Base-by-base conservation (phyloP, 345 rosid species). In the Gossypium sturtianum region DNA sequence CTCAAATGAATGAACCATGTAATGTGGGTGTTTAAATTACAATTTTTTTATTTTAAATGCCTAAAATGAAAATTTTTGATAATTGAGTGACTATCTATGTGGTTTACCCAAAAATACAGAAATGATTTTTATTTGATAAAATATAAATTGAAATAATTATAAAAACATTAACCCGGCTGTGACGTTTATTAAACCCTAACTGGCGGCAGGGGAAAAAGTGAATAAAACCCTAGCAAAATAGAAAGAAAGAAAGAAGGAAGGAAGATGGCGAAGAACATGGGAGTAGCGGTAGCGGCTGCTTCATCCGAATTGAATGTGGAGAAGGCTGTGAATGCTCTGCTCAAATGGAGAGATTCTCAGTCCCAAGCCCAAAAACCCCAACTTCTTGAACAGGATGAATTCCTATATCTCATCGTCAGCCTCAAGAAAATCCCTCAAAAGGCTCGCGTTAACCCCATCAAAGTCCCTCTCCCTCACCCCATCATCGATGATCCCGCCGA, bases 351-450 rank as follows among this genome's bases (percentile, higher is more conserved):
- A 81, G 83, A 77, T 29, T 66, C 85, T 7, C 87, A 81, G 78
- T 79, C 84, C 16, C 72, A 81, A 7, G 43, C 78, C 43, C 84
- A 83, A 72, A 90, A 92, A 41, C 87, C 91, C 20, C 93, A 90
- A 29, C 90, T 91, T 62, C 83, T 91, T 2, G 94, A 90, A 66
- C 79, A 83, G 45, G 97, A 91, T 74, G 97, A 90, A 78, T 81
- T 86, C 64, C 19, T 91, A 4, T 87, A 90, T 82, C 83, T 91
- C 15, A 44, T 88, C 48, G 53, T 87, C n/a, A 77, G 91, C 19
- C 81, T 90, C 29, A 88, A 90, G 79, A 91, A 91, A 80, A 86
- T 90, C 63, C 94, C 93, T 2, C 91, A 84, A 48, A 78, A 80
- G 2, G 71, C 74, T 77, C 91, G 89, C 34, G 82, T 81, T 2